These are phyloP conservation scores for Termitomyces sp. DNA, from an alignment of 1,284 basidiomycete genomes.

Conservation along the genomic window DNA sequence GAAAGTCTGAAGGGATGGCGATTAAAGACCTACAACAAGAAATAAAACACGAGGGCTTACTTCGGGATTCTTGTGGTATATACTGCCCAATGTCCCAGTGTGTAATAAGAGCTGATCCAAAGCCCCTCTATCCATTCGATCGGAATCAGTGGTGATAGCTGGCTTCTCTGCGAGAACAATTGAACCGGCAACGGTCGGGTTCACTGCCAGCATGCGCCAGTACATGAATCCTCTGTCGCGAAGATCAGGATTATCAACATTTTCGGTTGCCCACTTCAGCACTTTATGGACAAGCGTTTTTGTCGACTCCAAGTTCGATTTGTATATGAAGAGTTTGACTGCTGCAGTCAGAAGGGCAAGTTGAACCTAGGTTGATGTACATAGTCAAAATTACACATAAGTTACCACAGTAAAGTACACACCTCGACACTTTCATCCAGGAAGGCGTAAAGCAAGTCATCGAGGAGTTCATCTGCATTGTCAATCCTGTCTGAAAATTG, in stretches of 20 bases:
- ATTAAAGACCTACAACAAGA: constrained; percentile 1
- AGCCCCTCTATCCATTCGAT: constrained; percentile 93
- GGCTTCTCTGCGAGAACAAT: constrained; percentile 96
- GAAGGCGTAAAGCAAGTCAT: constrained; percentile 89
- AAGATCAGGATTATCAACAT: constrained; percentile 95
- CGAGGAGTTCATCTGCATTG: constrained; percentile 92
- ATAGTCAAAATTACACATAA: neutral
- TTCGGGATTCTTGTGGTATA: constrained; percentile 88
- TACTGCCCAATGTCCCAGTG: constrained; percentile 79
- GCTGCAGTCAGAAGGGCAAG: constrained; percentile 91
- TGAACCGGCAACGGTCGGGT: constrained; percentile 83
- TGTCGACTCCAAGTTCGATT: constrained; percentile 76
- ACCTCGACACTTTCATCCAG: constrained; percentile 92
- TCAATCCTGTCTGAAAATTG: constrained; percentile 97
- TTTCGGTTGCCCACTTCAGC: constrained; percentile 95
- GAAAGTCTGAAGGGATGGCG: constrained; percentile 55
- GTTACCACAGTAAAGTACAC: constrained; percentile 19
- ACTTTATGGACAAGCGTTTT: constrained; percentile 94
- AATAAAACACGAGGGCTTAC: constrained; percentile 36
- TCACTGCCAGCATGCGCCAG: constrained; percentile 94
- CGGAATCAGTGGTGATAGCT: constrained; percentile 95
- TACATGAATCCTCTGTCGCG: constrained; percentile 99
- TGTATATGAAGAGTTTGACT: constrained; percentile 96
- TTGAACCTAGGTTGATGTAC: constrained; percentile 67
- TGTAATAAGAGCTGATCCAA: constrained; percentile 85